phyloP scores from a whole-genome alignment of 1,139 yeast species.

The Candida sp. region DNA sequence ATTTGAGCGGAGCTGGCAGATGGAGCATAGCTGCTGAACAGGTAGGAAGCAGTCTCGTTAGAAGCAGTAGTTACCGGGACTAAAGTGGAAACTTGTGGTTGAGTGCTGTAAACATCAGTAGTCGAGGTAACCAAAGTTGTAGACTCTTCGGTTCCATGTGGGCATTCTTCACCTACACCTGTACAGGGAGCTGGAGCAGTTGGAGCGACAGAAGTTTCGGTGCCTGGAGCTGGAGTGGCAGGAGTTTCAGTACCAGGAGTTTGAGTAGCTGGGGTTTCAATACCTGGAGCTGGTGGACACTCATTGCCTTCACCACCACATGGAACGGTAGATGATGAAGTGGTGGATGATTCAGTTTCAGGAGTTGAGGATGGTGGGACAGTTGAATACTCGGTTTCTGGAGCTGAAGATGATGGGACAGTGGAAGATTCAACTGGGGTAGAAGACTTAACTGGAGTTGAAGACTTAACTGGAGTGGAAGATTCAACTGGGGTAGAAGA shows the following conservation, averaged over 20 bases:
- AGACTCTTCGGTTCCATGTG: neutral
- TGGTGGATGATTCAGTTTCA: neutral
- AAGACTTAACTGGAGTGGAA: no score
- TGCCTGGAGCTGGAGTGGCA: neutral
- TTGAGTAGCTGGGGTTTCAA: neutral
- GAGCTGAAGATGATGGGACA: neutral
- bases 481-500: no score
- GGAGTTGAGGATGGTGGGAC: neutral
- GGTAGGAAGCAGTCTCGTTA: neutral
- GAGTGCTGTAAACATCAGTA: conserved; percentile 2
- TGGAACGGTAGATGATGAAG: neutral
- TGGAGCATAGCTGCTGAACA: neutral
- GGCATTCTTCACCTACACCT: neutral
- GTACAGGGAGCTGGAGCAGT: neutral
- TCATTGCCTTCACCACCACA: no score
- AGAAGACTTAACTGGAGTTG: no score
- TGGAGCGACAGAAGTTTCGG: neutral
- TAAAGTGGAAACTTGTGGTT: conserved; percentile 1
- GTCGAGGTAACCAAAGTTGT: neutral
- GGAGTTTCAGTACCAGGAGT: neutral
- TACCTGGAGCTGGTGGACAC: neutral
- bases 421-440: neutral
- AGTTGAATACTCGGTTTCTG: neutral
- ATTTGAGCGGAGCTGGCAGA: neutral
- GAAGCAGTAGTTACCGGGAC: neutral